These are phyloP conservation scores for Peniophora sp. DNA, from an alignment of 1,284 basidiomycete genomes.

Conservation along the genomic window DNA sequence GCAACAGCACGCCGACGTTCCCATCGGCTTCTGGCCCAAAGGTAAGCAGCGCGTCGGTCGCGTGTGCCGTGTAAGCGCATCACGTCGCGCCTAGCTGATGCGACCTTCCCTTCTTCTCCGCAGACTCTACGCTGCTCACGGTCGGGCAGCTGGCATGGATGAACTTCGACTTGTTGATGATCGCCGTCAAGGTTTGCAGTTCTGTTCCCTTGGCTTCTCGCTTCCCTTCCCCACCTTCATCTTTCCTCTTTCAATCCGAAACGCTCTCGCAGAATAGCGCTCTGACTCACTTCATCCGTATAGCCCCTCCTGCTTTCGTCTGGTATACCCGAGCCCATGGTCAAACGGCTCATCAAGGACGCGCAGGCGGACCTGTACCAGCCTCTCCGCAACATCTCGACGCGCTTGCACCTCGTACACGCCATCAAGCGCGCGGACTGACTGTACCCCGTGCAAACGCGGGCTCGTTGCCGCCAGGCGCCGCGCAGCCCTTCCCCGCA, in stretches of 20 bases:
- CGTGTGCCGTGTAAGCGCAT: too few species aligned
- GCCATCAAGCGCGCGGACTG: conserved; percentile 32
- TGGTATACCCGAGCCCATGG: conserved; percentile 42
- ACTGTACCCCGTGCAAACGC: too few species aligned
- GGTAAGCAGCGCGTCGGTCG: conserved; percentile 29
- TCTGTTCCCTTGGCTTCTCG: too few species aligned
- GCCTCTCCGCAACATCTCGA: conserved; percentile 40
- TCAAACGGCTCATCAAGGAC: conserved; percentile 45
- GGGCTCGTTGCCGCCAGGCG: too few species aligned
- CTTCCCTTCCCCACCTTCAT: too few species aligned
- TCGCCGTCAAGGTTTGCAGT: conserved; percentile 32
- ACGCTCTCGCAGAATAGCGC: too few species aligned
- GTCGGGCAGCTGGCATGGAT: conserved; percentile 64
- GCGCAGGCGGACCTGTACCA: conserved; percentile 61
- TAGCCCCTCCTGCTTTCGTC: conserved; percentile 43
- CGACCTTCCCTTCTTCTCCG: conserved; percentile 4
- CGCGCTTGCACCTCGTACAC: conserved; percentile 50
- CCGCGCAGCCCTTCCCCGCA: too few species aligned
- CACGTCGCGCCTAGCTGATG: conserved; percentile 29
- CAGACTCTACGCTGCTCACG: conserved; percentile 36
- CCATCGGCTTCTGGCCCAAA: conserved; percentile 16
- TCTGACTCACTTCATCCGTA: too few species aligned
- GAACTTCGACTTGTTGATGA: conserved; percentile 57
- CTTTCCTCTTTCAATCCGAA: too few species aligned
- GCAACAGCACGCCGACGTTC: conserved; percentile 15